phyloP scores from a whole-genome alignment of 2,329 filamentous ascomycete species.

The Ceratocystis eucalypticola region DNA sequence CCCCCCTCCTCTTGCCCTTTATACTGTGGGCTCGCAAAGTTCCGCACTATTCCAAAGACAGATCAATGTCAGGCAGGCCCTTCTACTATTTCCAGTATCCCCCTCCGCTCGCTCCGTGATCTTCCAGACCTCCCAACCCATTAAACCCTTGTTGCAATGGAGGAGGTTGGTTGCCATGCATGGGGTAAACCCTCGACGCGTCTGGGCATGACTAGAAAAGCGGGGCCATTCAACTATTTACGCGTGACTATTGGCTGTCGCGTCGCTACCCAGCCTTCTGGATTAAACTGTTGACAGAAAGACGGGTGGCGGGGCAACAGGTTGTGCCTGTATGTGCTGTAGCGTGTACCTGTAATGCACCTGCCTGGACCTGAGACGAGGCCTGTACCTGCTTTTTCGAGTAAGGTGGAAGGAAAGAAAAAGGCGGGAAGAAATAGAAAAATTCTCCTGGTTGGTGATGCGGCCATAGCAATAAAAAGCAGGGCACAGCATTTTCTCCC shows the following conservation, averaged over 20 bases:
- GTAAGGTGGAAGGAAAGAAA: neutral
- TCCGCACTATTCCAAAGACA: neutral
- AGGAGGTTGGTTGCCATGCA: neutral
- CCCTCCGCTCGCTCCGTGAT: no score
- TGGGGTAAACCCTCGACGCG: no score
- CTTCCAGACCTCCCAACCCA: neutral
- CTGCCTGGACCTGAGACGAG: no score
- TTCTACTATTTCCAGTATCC: neutral
- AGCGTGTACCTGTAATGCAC: no score
- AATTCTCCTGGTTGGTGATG: neutral
- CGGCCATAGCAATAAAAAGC: neutral
- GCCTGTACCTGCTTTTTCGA: neutral
- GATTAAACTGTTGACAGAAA: neutral
- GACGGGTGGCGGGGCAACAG: slow-evolving; percentile 1
- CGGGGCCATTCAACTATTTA: neutral
- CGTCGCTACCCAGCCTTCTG: neutral
- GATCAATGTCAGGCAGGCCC: neutral
- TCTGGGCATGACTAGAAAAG: neutral
- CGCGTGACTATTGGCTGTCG: slow-evolving; percentile 1
- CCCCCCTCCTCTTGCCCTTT: neutral
- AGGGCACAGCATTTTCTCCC: neutral
- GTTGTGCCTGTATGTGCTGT: neutral
- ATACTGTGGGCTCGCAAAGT: neutral
- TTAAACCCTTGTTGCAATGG: neutral
- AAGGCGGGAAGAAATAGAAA: neutral